Evolutionary conservation across 192 early-diverging fungal genomes (phyloP), one percentile per base, ranked within the genome.

Genomic region (Gryganskiella cystojenkinii): DNA sequence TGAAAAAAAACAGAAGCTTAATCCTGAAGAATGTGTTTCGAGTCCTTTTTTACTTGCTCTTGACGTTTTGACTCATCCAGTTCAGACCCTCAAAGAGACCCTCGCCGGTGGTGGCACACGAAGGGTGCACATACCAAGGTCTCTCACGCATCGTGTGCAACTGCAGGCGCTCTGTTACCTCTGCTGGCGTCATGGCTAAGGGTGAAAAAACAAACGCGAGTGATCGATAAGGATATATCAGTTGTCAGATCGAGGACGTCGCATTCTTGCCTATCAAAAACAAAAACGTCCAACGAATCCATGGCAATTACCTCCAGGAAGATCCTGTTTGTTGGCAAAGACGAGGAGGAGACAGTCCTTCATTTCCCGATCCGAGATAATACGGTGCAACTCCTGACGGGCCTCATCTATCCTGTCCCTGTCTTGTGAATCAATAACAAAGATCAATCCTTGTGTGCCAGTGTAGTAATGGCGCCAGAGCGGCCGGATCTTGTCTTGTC

Each of bases 91-190:
- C 92, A 81, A 91, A 90, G 47, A 95, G 82, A 45, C 93, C 93
- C 63, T 95, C 93, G 19, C 93, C 93, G 5, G 91, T 91, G 7
- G 90, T 90, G 1, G 92, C 93, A 62, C 93, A 95, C 22, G 91
- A 92, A 42, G 93, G 93, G 65, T 92, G 92, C 53, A 95, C 93
- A 68, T 95, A 97, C 98, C 98, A 99, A 56, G 90, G 88, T 64
- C 96, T 83, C 35, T 94, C 94, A 59, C 91, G 89, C 89, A 99
- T 90, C 54, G 87, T 85, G 54, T 93, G 88, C 64, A 99, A 79
- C 7, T 95, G 95, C 40, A 99, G 83, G 58, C 88, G 87, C 72
- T 98, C 96, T 24, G 95, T 94, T 50, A 99, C 91, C 80, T 99
- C 96, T 50, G 95, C 92, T 9, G 93, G 94, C 13, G 94, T 92